phyloP scores from a whole-genome alignment of 2,329 filamentous ascomycete genomes.

The Cucurbitaria berberidis region DNA sequence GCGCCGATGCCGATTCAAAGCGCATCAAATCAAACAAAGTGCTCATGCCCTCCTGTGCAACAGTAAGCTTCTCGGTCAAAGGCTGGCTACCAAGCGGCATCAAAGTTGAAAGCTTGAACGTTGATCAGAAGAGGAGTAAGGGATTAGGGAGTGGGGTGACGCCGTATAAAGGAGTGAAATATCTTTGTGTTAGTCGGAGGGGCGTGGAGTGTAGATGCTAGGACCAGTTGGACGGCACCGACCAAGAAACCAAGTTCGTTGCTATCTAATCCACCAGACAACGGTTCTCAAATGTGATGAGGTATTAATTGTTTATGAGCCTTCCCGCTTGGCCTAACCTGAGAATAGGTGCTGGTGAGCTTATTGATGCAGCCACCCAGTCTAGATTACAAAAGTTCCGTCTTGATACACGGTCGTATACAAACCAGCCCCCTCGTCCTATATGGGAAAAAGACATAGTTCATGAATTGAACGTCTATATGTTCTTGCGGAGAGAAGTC shows the following conservation, averaged over 20 bases:
- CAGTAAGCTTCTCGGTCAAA: conserved; percentile 60
- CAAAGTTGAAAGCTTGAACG: conserved; percentile 65
- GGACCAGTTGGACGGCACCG: not conserved
- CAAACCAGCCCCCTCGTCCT: too few relatives aligned
- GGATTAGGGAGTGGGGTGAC: conserved; percentile 87
- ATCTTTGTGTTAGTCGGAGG: conserved; percentile 73
- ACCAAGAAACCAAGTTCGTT: not conserved
- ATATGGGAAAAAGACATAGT: too few relatives aligned
- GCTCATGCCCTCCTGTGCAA: conserved; percentile 57
- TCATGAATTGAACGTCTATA: too few relatives aligned
- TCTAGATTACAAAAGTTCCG: too few relatives aligned
- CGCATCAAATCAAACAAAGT: conserved; percentile 63
- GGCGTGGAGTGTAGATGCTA: conserved; percentile 56
- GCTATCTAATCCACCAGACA: too few relatives aligned
- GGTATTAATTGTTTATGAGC: too few relatives aligned
- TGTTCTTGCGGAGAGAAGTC: too few relatives aligned
- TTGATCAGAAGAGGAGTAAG: conserved; percentile 77
- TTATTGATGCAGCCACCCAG: too few relatives aligned
- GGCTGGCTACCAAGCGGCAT: conserved; percentile 70
- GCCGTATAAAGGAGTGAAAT: conserved; percentile 98
- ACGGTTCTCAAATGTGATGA: too few relatives aligned
- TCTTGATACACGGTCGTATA: too few relatives aligned
- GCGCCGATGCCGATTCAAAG: conserved; percentile 54
- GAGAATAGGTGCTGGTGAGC: too few relatives aligned
- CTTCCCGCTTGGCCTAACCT: too few relatives aligned